phyloP scores from a whole-genome alignment of 768 basidiomycete species.

The Phallus indusiatus region DNA sequence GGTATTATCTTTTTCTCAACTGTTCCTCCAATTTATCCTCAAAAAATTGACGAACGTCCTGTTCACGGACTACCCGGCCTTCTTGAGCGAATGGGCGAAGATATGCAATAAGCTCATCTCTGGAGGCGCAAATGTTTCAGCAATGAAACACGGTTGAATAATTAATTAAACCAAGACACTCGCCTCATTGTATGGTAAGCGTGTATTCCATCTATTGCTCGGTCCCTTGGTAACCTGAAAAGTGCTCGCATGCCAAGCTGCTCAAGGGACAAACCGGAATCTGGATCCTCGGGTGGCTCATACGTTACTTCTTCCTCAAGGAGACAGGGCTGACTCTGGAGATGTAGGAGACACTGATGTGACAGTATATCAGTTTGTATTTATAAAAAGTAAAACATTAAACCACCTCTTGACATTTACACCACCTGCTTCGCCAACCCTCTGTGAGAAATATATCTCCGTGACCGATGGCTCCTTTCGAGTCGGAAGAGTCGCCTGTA shows the following conservation, averaged over 20 bases:
- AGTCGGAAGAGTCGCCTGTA: conserved; percentile 14
- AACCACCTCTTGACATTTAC: conserved; percentile 53
- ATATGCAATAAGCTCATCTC: conserved; percentile 62
- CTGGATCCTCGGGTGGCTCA: conserved; percentile 80
- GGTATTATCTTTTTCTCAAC: not conserved
- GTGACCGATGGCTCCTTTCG: conserved; percentile 31
- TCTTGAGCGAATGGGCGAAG: conserved; percentile 72
- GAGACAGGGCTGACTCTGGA: conserved; percentile 49
- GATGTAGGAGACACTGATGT: conserved; percentile 46
- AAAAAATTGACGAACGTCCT: conserved; percentile 63
- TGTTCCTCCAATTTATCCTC: conserved; percentile 22
- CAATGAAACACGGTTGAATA: not conserved
- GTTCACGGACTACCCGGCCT: conserved; percentile 64
- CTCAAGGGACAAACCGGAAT: conserved; percentile 71
- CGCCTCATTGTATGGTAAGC: conserved; percentile 82
- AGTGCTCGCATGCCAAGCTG: conserved; percentile 78
- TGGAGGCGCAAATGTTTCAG: conserved; percentile 19
- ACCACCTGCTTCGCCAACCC: conserved; percentile 73
- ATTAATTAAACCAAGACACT: conserved; percentile 14
- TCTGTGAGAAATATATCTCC: conserved; percentile 72
- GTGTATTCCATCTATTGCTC: conserved; percentile 73
- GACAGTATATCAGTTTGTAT: not conserved
- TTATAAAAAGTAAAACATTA: not conserved
- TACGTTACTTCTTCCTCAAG: conserved; percentile 76
- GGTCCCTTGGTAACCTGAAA: conserved; percentile 63